phyloP scores from a whole-genome alignment of 768 basidiomycete species.

The Lactifluus subvellereus region DNA sequence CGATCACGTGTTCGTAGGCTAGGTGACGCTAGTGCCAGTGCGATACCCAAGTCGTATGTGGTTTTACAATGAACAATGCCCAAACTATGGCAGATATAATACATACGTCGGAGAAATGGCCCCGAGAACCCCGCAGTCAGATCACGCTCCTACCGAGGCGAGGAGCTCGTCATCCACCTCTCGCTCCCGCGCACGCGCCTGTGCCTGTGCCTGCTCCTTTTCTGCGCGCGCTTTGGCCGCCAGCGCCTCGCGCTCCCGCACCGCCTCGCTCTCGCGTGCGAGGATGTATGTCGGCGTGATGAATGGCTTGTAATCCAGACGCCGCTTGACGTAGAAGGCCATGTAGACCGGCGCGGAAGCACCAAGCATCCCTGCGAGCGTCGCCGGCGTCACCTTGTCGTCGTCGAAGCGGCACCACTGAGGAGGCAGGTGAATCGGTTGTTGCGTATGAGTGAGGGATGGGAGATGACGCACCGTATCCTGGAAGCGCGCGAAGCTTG shows the following conservation, averaged over 20 bases:
- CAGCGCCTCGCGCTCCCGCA: slow-evolving; percentile 17
- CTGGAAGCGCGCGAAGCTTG: slow-evolving; percentile 74
- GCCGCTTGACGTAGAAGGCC: slow-evolving; percentile 92
- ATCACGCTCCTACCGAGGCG: slow-evolving; percentile 4
- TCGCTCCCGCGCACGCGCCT: slow-evolving; percentile 11
- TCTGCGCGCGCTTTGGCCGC: slow-evolving; percentile 10
- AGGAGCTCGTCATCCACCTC: slow-evolving; percentile 24
- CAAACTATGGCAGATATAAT: neutral
- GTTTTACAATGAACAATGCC: no score
- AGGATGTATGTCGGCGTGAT: slow-evolving; percentile 21
- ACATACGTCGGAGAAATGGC: neutral
- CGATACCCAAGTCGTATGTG: no score
- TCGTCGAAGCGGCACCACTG: slow-evolving; percentile 96
- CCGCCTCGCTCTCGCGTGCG: slow-evolving; percentile 19
- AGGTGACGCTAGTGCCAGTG: no score
- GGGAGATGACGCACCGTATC: slow-evolving; percentile 68
- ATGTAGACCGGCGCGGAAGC: slow-evolving; percentile 71
- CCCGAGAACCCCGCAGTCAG: neutral
- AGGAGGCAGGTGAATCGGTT: neutral
- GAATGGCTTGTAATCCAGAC: slow-evolving; percentile 72
- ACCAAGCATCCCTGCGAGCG: slow-evolving; percentile 56
- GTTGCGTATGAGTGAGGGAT: neutral
- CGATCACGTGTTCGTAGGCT: no score
- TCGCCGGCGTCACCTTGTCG: slow-evolving; percentile 78
- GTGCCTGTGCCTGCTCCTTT: slow-evolving; percentile 14